Evolutionary conservation across 176 grass and related monocot genomes (phyloP).

Genomic region (Typha latifolia): DNA sequence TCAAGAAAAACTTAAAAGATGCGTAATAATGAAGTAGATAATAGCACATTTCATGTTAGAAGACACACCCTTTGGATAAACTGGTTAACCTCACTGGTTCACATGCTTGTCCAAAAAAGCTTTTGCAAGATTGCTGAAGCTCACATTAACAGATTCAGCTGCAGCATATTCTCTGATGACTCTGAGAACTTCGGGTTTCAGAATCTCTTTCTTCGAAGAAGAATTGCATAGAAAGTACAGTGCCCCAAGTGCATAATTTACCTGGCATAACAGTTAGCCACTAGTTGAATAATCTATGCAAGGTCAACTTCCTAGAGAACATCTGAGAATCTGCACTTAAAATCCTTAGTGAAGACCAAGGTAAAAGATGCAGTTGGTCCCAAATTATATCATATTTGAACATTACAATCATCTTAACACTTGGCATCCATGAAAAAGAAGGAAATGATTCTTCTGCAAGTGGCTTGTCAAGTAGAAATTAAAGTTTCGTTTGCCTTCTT

Average conservation of each 20-base stretch:
- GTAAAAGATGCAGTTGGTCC: background rate
- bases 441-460: background rate
- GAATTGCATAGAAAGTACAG: slow-evolving; percentile 26
- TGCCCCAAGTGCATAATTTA: slow-evolving; percentile 4
- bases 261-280: background rate
- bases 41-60: slow-evolving; percentile 1
- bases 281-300: background rate
- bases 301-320: background rate
- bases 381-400: background rate
- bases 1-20: too few relatives aligned
- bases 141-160: slow-evolving; percentile 32
- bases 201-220: slow-evolving; percentile 56
- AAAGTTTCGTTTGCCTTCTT: too few relatives aligned
- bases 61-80: background rate
- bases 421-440: background rate
- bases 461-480: background rate
- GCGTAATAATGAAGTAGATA: too few relatives aligned
- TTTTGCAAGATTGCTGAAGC: slow-evolving; percentile 66
- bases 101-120: slow-evolving; percentile 64
- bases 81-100: slow-evolving; percentile 22
- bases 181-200: slow-evolving; percentile 56
- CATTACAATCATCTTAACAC: background rate
- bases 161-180: slow-evolving; percentile 44
- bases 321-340: background rate
- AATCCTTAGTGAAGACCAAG: background rate